A percentile compares a stretch with the other conserved stretches of the same genome.
phyloP scores from a whole-genome alignment of 2,329 filamentous ascomycete genomes.

The Aspergillus pseudonomiae region DNA sequence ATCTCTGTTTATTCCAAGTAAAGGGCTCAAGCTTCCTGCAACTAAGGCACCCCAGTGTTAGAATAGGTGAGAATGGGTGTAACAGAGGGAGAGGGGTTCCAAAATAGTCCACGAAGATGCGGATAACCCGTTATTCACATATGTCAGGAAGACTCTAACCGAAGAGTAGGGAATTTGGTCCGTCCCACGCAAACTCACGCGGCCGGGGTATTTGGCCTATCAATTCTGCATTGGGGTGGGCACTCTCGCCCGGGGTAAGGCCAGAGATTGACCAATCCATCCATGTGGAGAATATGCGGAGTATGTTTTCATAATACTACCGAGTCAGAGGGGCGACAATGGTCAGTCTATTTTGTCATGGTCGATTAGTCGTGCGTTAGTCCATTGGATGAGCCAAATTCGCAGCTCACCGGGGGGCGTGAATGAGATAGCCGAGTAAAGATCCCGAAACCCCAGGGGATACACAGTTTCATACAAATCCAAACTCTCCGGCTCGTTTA shows the following conservation, averaged over 20 bases:
- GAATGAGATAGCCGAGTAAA: slow-evolving; percentile 10
- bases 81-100: not conserved
- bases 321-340: slow-evolving; percentile 17
- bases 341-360: slow-evolving; percentile 10
- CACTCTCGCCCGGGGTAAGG: slow-evolving; percentile 15
- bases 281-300: slow-evolving; percentile 29
- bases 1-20: not conserved
- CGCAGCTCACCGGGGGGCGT: not conserved
- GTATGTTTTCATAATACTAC: slow-evolving; percentile 21
- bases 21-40: not conserved
- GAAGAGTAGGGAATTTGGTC: not conserved
- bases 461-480: not conserved
- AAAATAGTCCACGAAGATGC: not conserved
- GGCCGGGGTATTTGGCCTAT: slow-evolving; percentile 5
- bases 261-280: slow-evolving; percentile 23
- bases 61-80: not conserved
- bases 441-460: slow-evolving; percentile 3
- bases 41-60: not conserved
- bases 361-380: slow-evolving; percentile 3
- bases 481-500: slow-evolving; percentile 3
- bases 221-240: slow-evolving; percentile 5
- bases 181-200: slow-evolving; percentile 6
- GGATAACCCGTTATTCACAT: not conserved
- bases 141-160: slow-evolving; percentile 9
- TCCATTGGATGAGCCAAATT: slow-evolving; percentile 14